These are phyloP conservation scores for Zygosaccharomyces siamensis DNA, from an alignment of 805 yeast species.

Conservation along the genomic window DNA sequence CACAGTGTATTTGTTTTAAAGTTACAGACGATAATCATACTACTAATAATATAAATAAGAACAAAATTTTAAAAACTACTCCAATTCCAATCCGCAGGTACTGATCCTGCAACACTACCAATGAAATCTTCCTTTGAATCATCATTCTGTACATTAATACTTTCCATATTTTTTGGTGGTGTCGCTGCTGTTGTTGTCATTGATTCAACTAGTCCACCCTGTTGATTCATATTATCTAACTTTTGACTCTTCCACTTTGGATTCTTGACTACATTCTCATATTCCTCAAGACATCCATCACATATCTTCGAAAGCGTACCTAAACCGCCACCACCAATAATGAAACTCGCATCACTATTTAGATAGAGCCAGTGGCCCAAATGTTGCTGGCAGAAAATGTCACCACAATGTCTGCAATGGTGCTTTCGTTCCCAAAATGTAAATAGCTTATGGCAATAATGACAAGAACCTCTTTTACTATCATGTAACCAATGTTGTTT, in stretches of 20 bases:
- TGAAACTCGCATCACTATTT: constrained; percentile 55
- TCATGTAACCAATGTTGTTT: constrained; percentile 74
- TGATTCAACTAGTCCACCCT: constrained; percentile 33
- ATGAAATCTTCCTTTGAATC: constrained; percentile 17
- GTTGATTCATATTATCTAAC: not conserved
- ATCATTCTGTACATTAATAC: constrained; percentile 2
- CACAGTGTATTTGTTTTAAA: constrained; percentile 1
- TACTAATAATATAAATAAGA: not conserved
- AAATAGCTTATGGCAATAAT: constrained; percentile 61
- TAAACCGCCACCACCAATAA: constrained; percentile 63
- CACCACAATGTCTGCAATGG: constrained; percentile 84
- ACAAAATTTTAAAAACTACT: constrained; percentile 49
- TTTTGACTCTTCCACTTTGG: constrained; percentile 18
- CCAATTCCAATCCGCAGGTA: constrained; percentile 81
- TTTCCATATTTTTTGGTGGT: not conserved
- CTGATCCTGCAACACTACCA: constrained; percentile 40
- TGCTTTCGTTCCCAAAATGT: constrained; percentile 76
- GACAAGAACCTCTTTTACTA: constrained; percentile 56
- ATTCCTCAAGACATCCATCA: constrained; percentile 58
- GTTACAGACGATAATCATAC: constrained; percentile 6
- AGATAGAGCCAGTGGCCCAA: constrained; percentile 52
- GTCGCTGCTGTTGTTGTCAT: not conserved
- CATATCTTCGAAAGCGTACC: constrained; percentile 59
- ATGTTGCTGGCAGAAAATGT: constrained; percentile 69
- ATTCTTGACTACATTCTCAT: constrained; percentile 44